phyloP scores from a whole-genome alignment of 345 rosid genomes.

The Chamaenerion angustifolium region DNA sequence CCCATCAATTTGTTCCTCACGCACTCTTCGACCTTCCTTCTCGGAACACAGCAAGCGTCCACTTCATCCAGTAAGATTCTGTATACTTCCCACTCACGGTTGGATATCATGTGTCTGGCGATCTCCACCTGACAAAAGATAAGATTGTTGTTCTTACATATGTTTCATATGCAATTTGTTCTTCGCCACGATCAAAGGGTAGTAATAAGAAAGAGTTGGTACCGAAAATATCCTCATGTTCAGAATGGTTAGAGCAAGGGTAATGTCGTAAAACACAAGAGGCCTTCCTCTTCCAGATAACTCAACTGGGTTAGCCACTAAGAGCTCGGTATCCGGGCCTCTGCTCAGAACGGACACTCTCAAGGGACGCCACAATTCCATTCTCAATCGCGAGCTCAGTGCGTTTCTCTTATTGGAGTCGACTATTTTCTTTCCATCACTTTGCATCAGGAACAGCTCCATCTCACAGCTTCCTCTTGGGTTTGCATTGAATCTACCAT shows the following conservation, averaged over 20 bases:
- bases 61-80: slow-evolving; percentile 51
- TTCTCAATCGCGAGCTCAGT: slow-evolving; percentile 42
- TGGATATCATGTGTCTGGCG: slow-evolving; percentile 37
- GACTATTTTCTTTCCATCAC: slow-evolving; percentile 49
- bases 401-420: slow-evolving; percentile 45
- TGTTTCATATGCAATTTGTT: neutral
- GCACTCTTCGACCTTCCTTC: slow-evolving; percentile 37
- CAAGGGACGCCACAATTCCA: slow-evolving; percentile 48
- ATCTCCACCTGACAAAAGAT: slow-evolving; percentile 39
- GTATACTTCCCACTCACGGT: slow-evolving; percentile 60
- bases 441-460: slow-evolving; percentile 50
- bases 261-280: slow-evolving; percentile 51
- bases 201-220: slow-evolving; percentile 3
- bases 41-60: slow-evolving; percentile 19
- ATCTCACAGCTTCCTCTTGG: slow-evolving; percentile 32
- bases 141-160: neutral
- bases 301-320: slow-evolving; percentile 72
- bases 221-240: slow-evolving; percentile 43
- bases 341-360: slow-evolving; percentile 44
- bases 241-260: slow-evolving; percentile 42
- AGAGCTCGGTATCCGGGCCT: slow-evolving; percentile 56
- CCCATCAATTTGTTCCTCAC: slow-evolving; percentile 46
- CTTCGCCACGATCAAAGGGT: neutral
- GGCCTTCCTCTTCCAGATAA: slow-evolving; percentile 60
- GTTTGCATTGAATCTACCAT: slow-evolving; percentile 46